These are phyloP conservation scores for Mycena haematopus DNA, from an alignment of 768 basidiomycete genomes.

Conservation along the genomic window DNA sequence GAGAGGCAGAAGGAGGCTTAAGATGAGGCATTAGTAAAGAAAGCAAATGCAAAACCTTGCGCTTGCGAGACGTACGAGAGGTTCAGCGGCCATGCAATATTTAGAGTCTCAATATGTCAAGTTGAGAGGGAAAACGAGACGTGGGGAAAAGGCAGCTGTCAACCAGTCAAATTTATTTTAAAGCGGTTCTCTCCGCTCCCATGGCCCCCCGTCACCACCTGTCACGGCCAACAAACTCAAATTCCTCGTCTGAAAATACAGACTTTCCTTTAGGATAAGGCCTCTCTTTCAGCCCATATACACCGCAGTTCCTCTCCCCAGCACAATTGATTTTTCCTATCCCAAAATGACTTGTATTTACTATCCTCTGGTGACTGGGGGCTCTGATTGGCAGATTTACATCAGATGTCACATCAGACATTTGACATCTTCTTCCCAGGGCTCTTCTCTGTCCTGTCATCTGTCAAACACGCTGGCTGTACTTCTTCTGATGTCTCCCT, in stretches of 20 bases:
- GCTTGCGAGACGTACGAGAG: background rate
- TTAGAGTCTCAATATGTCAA: background rate
- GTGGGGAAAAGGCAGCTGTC: background rate
- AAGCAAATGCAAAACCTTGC: background rate
- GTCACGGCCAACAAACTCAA: background rate
- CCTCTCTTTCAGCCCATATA: background rate
- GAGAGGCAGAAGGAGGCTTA: background rate
- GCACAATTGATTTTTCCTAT: background rate
- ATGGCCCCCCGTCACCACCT: background rate
- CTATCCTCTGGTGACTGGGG: background rate
- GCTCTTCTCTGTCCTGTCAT: background rate
- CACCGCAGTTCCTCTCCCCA: background rate
- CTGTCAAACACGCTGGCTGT: background rate
- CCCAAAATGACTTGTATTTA: too few relatives aligned
- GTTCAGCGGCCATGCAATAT: background rate
- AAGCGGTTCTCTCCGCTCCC: background rate
- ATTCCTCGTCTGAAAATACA: background rate
- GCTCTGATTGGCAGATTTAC: background rate
- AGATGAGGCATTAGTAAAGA: background rate
- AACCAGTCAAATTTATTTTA: constrained; percentile 2
- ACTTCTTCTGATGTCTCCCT: background rate
- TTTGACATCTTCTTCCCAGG: background rate
- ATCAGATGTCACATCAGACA: background rate
- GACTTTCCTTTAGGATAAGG: background rate
- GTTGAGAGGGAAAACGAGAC: background rate